phyloP scores from a whole-genome alignment of 2,329 filamentous ascomycete species.

The Colletotrichum paranaense region DNA sequence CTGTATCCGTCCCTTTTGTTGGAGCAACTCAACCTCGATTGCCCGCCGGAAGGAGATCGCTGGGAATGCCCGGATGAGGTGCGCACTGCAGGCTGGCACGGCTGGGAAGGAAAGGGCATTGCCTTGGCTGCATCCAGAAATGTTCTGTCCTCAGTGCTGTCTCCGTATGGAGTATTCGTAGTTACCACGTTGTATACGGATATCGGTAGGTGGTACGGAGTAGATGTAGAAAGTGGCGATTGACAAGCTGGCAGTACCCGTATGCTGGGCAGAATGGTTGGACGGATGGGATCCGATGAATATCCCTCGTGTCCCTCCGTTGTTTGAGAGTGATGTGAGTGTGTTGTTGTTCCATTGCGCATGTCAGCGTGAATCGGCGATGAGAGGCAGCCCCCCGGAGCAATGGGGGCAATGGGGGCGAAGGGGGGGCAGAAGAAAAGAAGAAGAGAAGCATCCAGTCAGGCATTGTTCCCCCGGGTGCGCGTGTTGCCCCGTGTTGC shows the following conservation, averaged over 20 bases:
- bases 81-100: neutral
- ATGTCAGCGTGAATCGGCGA: neutral
- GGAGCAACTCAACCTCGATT: neutral
- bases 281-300: neutral
- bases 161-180: too few species aligned
- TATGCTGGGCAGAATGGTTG: too few species aligned
- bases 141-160: neutral
- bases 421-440: neutral
- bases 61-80: neutral
- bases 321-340: slow-evolving; percentile 1
- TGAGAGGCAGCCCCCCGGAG: neutral
- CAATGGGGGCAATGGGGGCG: neutral
- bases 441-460: neutral
- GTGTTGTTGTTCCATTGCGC: neutral
- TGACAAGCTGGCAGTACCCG: neutral
- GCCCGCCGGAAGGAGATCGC: slow-evolving; percentile 24
- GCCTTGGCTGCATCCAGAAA: slow-evolving; percentile 2
- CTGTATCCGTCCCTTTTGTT: neutral
- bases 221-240: neutral
- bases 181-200: too few species aligned
- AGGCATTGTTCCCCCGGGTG: slow-evolving; percentile 1
- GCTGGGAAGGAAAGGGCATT: neutral
- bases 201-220: too few species aligned
- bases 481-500: neutral
- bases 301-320: slow-evolving; percentile 10